phyloP scores from a whole-genome alignment of 257 asterid genomes.

The Solanum sparsipilum region DNA sequence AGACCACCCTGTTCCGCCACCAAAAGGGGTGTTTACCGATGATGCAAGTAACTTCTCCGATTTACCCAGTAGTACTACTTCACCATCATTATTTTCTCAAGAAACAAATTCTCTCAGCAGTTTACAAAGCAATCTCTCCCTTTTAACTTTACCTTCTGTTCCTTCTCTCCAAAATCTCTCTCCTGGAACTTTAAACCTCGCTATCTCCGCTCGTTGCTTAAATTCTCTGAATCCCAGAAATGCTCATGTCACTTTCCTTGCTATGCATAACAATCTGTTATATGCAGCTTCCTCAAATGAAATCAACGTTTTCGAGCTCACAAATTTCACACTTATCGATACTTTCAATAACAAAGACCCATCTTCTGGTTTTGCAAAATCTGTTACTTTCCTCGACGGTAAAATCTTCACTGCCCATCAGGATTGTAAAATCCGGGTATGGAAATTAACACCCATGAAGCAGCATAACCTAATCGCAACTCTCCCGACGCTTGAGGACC shows the following conservation, averaged over 20 bases:
- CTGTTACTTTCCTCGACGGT: slow-evolving; percentile 35
- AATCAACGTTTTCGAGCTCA: slow-evolving; percentile 36
- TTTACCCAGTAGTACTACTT: slow-evolving; percentile 16
- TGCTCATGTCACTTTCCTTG: slow-evolving; percentile 28
- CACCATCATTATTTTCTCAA: slow-evolving; percentile 30
- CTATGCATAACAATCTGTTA: slow-evolving; percentile 48
- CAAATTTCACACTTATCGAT: slow-evolving; percentile 21
- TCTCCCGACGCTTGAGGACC: slow-evolving; percentile 56
- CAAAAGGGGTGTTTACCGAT: neutral
- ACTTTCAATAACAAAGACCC: slow-evolving; percentile 19
- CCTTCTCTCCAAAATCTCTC: slow-evolving; percentile 66
- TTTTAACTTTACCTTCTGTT: slow-evolving; percentile 64
- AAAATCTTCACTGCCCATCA: slow-evolving; percentile 72
- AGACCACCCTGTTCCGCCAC: neutral
- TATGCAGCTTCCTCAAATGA: slow-evolving; percentile 56
- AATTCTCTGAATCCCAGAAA: slow-evolving; percentile 21
- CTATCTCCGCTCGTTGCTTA: slow-evolving; percentile 19
- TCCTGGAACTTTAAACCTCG: slow-evolving; percentile 16
- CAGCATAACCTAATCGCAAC: slow-evolving; percentile 42
- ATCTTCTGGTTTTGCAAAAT: slow-evolving; percentile 48
- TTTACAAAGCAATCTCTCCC: slow-evolving; percentile 57
- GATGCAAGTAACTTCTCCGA: slow-evolving; percentile 23
- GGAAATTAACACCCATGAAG: slow-evolving; percentile 27
- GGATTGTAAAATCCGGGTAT: slow-evolving; percentile 61
- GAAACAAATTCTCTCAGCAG: slow-evolving; percentile 27